phyloP scores from a whole-genome alignment of 1,284 basidiomycete genomes.

The Malassezia brasiliensis region DNA sequence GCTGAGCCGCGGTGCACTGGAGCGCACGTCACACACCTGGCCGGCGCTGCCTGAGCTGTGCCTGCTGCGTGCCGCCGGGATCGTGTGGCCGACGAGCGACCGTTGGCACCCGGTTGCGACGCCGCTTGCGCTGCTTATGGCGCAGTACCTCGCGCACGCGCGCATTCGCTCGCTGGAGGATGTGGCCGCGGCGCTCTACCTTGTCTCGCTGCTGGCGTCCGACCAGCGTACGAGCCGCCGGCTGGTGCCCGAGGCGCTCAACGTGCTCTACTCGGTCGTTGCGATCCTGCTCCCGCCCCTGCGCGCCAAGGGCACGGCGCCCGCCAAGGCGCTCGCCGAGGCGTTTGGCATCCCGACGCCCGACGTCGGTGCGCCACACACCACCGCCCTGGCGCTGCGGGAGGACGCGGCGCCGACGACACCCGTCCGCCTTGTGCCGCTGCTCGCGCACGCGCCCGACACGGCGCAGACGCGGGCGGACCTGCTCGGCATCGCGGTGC shows the following conservation, averaged over 20 bases:
- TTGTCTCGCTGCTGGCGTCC: slow-evolving; percentile 64
- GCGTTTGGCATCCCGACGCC: slow-evolving; percentile 41
- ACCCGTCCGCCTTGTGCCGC: slow-evolving; percentile 2
- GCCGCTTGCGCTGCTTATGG: slow-evolving; percentile 76
- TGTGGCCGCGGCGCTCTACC: slow-evolving; percentile 74
- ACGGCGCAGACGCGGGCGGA: slow-evolving; percentile 6
- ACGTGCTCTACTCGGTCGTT: slow-evolving; percentile 65
- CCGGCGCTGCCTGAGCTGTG: slow-evolving; percentile 73
- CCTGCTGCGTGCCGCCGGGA: slow-evolving; percentile 68
- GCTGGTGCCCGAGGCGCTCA: slow-evolving; percentile 77
- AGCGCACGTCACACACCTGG: slow-evolving; percentile 67
- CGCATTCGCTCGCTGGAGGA: slow-evolving; percentile 68
- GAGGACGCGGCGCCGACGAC: neutral
- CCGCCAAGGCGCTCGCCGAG: slow-evolving; percentile 28
- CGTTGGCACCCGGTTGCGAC: slow-evolving; percentile 80
- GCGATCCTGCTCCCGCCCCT: slow-evolving; percentile 59
- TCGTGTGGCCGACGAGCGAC: slow-evolving; percentile 88
- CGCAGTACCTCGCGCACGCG: slow-evolving; percentile 76
- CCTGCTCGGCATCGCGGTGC: slow-evolving; percentile 23
- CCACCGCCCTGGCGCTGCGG: slow-evolving; percentile 5
- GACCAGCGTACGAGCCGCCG: slow-evolving; percentile 78
- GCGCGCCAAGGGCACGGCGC: neutral
- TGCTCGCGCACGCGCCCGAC: slow-evolving; percentile 8
- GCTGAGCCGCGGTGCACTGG: slow-evolving; percentile 63
- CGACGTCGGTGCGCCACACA: slow-evolving; percentile 30